phyloP scores from a whole-genome alignment of 2,329 filamentous ascomycete genomes.

The Thielaviopsis punctulata region DNA sequence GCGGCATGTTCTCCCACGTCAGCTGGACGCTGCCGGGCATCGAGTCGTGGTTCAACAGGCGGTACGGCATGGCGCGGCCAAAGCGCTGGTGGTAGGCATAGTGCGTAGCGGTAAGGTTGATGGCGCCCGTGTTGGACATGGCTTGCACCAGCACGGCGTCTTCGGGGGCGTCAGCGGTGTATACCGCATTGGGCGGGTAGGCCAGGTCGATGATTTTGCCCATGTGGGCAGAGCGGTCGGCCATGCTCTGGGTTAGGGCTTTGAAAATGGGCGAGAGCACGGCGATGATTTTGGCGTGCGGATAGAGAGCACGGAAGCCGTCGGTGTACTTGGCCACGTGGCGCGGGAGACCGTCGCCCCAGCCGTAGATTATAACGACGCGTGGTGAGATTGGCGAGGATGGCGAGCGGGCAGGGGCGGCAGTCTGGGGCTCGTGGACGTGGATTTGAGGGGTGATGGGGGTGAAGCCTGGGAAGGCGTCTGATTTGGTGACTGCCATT shows the following conservation, averaged over 20 bases:
- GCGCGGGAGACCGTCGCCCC: constrained; percentile 38
- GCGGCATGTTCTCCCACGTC: constrained; percentile 24
- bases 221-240: constrained; percentile 28
- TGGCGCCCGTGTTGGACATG: constrained; percentile 42
- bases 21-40: constrained; percentile 32
- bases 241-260: constrained; percentile 26
- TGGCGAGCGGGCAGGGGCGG: constrained; percentile 11
- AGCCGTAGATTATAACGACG: constrained; percentile 36
- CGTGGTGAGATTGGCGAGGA: constrained; percentile 21
- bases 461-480: constrained; percentile 27
- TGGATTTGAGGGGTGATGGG: constrained; percentile 30
- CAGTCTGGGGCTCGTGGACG: constrained; percentile 22
- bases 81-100: constrained; percentile 27
- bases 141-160: constrained; percentile 30
- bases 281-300: constrained; percentile 31
- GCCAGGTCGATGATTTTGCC: constrained; percentile 25
- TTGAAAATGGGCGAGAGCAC: constrained; percentile 29
- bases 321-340: constrained; percentile 38
- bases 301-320: constrained; percentile 33
- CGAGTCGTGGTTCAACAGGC: constrained; percentile 33
- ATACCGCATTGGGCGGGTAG: constrained; percentile 15
- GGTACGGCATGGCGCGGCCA: constrained; percentile 26
- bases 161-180: constrained; percentile 14
- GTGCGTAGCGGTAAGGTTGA: constrained; percentile 32
- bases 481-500: constrained; percentile 10